Base-by-base conservation (phyloP, 306 rosid genomes). In the Dalbergia cultrata region DNA sequence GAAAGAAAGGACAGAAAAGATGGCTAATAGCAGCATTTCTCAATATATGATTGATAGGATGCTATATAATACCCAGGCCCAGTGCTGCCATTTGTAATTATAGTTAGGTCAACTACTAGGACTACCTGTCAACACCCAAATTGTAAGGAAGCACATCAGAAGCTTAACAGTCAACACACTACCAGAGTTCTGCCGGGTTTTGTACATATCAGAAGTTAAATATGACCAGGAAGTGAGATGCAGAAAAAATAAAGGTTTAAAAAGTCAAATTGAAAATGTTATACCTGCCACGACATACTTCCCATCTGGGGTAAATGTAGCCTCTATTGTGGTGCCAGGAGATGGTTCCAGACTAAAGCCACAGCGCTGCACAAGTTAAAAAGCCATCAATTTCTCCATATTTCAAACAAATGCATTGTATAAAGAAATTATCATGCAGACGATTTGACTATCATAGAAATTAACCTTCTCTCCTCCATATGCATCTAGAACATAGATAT, bases 291-390 rank as follows among this genome's bases (percentile, higher is more conserved):
- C 72, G 45, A 93, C 83, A 63, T 95, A 95, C 78, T 91, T 92
- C 66, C 99, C 99, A 67, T 95, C 99, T 70, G 98, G 99, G 19
- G 97, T 93, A 82, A 95, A 93, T 39, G 99, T 91, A 59, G 98
- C 99, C 87, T 95, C 99, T 62, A 91, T 88, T 61, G 83, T 83
- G 63, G 90, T 74, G 61, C 88, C 90, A 18, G 90, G 92, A 72
- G 98, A 95, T 62, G 99, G 93, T 80, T 95, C 99, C 92, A 95
- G 81, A 80, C 92, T 95, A 89, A 89, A 93, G 67, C 99, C 99
- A 77, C 97, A 93, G 44, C 93, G 99, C 98, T 95, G 91, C 77
- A 74, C 74, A 81, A 75, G 68, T 49, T 84, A 22, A 13, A 80
- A 67, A 67, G 68, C 17, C 54, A 37, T 83, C 56, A 80, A 34